Conservation (phyloP, 2,329 filamentous ascomycete species). For the Fusarium sp. region DNA sequence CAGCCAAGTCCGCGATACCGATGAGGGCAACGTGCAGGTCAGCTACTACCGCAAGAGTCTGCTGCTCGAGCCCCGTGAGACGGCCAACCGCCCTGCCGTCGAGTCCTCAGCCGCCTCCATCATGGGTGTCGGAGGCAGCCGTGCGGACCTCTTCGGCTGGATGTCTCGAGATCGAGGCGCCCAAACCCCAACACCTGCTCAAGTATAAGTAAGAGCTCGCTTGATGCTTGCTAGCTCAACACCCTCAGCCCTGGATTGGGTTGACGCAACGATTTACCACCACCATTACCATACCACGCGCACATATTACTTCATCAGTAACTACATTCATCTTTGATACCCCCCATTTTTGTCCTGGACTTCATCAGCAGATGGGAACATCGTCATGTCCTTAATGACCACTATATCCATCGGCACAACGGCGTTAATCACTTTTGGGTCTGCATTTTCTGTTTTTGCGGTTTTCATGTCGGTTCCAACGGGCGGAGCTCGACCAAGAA, state of each 20-base stretch:
- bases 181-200: conserved; percentile 45
- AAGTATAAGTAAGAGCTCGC: conserved; percentile 31
- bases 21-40: conserved; percentile 68
- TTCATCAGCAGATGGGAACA: conserved; percentile 43
- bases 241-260: neutral
- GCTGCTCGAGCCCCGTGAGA: conserved; percentile 81
- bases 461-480: conserved; percentile 31
- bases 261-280: conserved; percentile 22
- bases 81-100: conserved; percentile 46
- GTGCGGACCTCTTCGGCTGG: conserved; percentile 62
- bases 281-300: conserved; percentile 29
- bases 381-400: conserved; percentile 46
- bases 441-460: conserved; percentile 39
- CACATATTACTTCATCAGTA: conserved; percentile 47
- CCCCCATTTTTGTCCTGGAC: conserved; percentile 44
- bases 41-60: conserved; percentile 84
- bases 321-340: conserved; percentile 54
- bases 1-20: conserved; percentile 74
- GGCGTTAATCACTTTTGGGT: conserved; percentile 44
- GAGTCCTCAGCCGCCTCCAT: conserved; percentile 49
- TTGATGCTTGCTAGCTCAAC: conserved; percentile 1
- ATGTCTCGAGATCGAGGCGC: conserved; percentile 60
- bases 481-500: conserved; percentile 14
- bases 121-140: conserved; percentile 45
- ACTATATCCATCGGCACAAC: conserved; percentile 46